Base-by-base conservation (phyloP, 805 yeast species). In the Candida chauliodis region DNA sequence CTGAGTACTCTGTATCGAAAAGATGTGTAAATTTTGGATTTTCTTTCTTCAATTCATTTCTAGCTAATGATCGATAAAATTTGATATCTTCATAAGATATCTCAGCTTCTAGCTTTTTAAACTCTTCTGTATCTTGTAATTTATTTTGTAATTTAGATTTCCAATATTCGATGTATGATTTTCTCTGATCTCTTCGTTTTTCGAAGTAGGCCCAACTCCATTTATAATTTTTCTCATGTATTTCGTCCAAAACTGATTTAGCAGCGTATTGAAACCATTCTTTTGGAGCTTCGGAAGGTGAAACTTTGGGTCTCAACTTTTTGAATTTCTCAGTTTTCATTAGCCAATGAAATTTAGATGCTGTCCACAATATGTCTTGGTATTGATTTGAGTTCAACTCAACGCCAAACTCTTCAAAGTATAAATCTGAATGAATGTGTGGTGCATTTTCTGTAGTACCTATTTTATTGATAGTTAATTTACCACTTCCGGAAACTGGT, bases 401-500 rank as follows among this genome's bases (percentile, higher is more conserved):
- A 10, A 95, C 65, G n/a, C 95, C 84, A 50, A 95, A 81, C 53
- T 93, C 95, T 37, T 90, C 90, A 58, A 90, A 93, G 45, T 81
- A 76, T 37, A 93, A 63, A 43, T 86, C 84, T 0, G 89, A 76
- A 27, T 77, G 73, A 15, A 87, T 71, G 55, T 86, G 93, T 5
- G 93, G 93, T 16, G 61, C 51, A 0, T 66, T 56, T 31, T 78
- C 82, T 0, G 91, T 80, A 1, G 93, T 73, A 1, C 93, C 93
- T 4, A 68, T 57, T 55, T 93, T 93, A 61, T 86, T 86, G 11
- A 93, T 64, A 0, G 89, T 81, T 23, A 95, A 60, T 51, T 81
- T 83, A 25, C 98, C 98, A 29, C 72, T 68, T 18, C 98, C 98
- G 8, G 88, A 78, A 1, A 93, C 96, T 0, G 99, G 99, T 40